Base-by-base conservation (phyloP, 2,329 filamentous ascomycete species). In the Phaeosphaeriaceae sp. region DNA sequence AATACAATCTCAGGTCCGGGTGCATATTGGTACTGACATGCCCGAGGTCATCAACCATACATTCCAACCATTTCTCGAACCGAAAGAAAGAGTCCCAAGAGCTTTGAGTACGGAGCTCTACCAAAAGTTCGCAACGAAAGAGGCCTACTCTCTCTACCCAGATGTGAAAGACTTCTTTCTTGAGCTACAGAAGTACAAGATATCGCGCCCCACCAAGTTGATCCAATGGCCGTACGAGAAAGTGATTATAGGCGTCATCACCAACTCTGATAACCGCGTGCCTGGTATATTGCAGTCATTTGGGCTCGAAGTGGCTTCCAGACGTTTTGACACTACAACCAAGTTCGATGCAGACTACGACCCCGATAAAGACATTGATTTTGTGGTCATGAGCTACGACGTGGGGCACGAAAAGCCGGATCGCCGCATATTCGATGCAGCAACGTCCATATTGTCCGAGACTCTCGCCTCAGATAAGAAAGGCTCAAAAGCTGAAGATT, bases 261-360 rank as follows among this genome's bases (percentile, higher is more conserved):
- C 86, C 11, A 89, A 89, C 68, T 89, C 86, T 0, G 87, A 90
- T 63, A 81, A 85, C 67, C 79, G 87, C n/a, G 84, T 88, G 0
- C 81, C 83, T 0, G 72, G 73, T 24, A 80, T 89, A 21, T 72
- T 89, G 3, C 73, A 79, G 0, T 85, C 84, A 0, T 74, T 89
- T 4, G 85, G 84, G 1, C 65, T 89, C 25, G 71, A 68, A 2
- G 77, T 88, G 2, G 79, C 66, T 1, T 53, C 68, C 10, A 60
- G 64, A 19, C 61, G 66, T 19, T 49, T 68, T 2, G 68, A 63
- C 1, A 65, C 46, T 4, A 20, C 53, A 9, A 24, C 53, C 1
- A 36, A 63, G 49, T 56, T 53, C 7, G 42, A 65, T 50, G 77
- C 74, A 62, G 68, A 64, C 56, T 67, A 27, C 15, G 59, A 41